These are phyloP conservation scores for Immersiporthe knoxdaviesiana DNA, from an alignment of 2,329 filamentous ascomycete genomes.

Conservation along the genomic window DNA sequence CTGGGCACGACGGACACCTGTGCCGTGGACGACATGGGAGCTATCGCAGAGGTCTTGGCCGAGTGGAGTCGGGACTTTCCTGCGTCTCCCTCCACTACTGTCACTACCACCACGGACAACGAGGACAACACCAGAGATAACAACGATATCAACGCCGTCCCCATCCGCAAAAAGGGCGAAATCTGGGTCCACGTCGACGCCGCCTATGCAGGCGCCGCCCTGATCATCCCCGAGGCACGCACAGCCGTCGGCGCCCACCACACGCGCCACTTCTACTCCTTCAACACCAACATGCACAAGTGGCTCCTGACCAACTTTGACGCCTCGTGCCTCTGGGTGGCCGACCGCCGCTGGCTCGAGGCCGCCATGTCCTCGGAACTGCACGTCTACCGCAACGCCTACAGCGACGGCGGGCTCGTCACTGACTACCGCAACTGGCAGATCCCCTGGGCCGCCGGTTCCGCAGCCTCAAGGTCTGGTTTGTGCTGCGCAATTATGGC, in stretches of 20 bases:
- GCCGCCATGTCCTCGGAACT: constrained; percentile 81
- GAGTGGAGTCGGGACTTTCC: constrained; percentile 35
- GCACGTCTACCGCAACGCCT: constrained; percentile 65
- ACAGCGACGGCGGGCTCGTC: constrained; percentile 79
- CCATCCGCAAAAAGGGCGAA: constrained; percentile 42
- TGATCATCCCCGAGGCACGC: constrained; percentile 81
- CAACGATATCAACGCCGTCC: neutral
- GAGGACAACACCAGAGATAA: neutral
- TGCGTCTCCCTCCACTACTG: neutral
- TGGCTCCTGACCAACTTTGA: constrained; percentile 97
- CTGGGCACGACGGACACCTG: constrained; percentile 89
- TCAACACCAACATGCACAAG: constrained; percentile 97
- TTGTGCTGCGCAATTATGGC: constrained; percentile 84
- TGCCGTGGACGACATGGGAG: constrained; percentile 79
- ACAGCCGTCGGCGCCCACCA: constrained; percentile 48
- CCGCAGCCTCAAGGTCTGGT: constrained; percentile 91
- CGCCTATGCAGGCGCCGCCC: constrained; percentile 85
- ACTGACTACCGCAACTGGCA: constrained; percentile 98
- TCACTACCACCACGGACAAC: neutral
- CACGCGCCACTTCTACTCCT: constrained; percentile 76
- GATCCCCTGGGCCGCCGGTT: constrained; percentile 91
- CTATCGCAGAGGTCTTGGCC: constrained; percentile 60
- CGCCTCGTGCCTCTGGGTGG: constrained; percentile 77
- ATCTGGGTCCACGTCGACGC: constrained; percentile 95
- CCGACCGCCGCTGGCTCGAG: constrained; percentile 74